Evolutionary conservation across 2,329 filamentous ascomycete species (phyloP).

Genomic region (Venturia aucupariae): DNA sequence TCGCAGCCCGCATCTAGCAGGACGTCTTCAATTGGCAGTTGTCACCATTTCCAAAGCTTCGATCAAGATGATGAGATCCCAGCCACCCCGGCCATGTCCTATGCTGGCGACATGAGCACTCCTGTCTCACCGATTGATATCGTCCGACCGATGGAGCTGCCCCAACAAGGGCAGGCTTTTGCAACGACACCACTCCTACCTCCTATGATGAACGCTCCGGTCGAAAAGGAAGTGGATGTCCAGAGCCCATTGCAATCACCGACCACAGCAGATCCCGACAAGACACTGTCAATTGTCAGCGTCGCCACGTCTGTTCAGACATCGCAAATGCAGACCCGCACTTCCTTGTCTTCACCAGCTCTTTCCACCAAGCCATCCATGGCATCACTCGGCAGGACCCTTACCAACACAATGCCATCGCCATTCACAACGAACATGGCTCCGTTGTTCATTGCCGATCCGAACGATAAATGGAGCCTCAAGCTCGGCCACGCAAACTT

Average conservation of each 20-base stretch:
- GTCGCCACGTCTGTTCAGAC: constrained; percentile 32
- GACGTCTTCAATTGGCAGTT: constrained; percentile 63
- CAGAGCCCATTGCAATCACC: constrained; percentile 84
- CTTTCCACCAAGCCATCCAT: constrained; percentile 69
- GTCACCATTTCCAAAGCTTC: constrained; percentile 42
- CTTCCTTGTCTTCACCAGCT: constrained; percentile 54
- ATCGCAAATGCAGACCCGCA: constrained; percentile 39
- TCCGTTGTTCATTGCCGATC: constrained; percentile 53
- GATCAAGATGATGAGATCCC: constrained; percentile 20
- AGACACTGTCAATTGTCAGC: constrained; percentile 28
- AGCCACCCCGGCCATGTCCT: constrained; percentile 5
- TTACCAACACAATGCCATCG: constrained; percentile 12
- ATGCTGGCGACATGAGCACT: constrained; percentile 17
- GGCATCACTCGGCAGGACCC: constrained; percentile 51
- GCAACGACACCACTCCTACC: constrained; percentile 79
- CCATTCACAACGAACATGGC: constrained; percentile 47
- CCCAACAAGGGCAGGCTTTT: constrained; percentile 46
- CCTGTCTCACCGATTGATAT: constrained; percentile 27
- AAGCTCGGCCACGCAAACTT: constrained; percentile 90
- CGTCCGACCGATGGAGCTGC: constrained; percentile 37
- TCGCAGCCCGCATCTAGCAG: constrained; percentile 63
- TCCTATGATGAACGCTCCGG: constrained; percentile 51
- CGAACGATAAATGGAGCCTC: constrained; percentile 73
- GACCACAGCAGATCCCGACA: constrained; percentile 55
- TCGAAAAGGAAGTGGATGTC: constrained; percentile 35